phyloP scores from a whole-genome alignment of 1,139 yeast genomes.

The Protomyces lactucae-debilis region DNA sequence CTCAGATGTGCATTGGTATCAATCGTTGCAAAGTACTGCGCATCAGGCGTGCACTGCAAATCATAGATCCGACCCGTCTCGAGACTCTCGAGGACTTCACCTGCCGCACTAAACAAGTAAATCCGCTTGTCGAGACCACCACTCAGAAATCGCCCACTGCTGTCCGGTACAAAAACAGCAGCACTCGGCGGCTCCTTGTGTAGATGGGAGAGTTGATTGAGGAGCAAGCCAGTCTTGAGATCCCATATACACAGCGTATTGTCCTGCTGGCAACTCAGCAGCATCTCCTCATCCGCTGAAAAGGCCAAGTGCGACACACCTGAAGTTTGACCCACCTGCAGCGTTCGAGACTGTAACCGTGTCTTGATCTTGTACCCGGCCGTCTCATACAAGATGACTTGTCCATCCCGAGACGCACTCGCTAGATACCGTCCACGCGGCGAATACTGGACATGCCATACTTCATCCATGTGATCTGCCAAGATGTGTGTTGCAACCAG shows the following conservation, averaged over 20 bases:
- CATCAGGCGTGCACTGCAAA: slow-evolving; percentile 62
- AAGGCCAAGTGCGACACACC: slow-evolving; percentile 67
- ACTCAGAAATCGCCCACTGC: slow-evolving; percentile 47
- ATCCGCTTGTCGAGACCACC: slow-evolving; percentile 78
- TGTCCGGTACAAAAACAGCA: slow-evolving; percentile 67
- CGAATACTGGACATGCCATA: slow-evolving; percentile 77
- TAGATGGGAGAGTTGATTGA: slow-evolving; percentile 31
- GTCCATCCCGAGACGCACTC: slow-evolving; percentile 68
- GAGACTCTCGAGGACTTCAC: slow-evolving; percentile 43
- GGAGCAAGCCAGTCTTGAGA: slow-evolving; percentile 42
- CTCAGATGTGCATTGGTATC: slow-evolving; percentile 53
- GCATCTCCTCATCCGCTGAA: slow-evolving; percentile 65
- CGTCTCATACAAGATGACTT: slow-evolving; percentile 64
- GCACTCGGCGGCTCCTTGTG: slow-evolving; percentile 50
- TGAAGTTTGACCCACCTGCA: slow-evolving; percentile 34
- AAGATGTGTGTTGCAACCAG: slow-evolving; percentile 44
- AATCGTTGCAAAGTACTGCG: slow-evolving; percentile 57
- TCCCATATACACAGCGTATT: slow-evolving; percentile 65
- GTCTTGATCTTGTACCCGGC: slow-evolving; percentile 36
- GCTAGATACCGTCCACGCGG: slow-evolving; percentile 72
- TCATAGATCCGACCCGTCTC: slow-evolving; percentile 58
- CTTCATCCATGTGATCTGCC: slow-evolving; percentile 62
- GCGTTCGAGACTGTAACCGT: slow-evolving; percentile 43
- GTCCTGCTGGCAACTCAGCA: slow-evolving; percentile 63
- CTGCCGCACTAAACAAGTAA: slow-evolving; percentile 54